Evolutionary conservation across 805 yeast species (phyloP).

Genomic region (Ogataea sp.): DNA sequence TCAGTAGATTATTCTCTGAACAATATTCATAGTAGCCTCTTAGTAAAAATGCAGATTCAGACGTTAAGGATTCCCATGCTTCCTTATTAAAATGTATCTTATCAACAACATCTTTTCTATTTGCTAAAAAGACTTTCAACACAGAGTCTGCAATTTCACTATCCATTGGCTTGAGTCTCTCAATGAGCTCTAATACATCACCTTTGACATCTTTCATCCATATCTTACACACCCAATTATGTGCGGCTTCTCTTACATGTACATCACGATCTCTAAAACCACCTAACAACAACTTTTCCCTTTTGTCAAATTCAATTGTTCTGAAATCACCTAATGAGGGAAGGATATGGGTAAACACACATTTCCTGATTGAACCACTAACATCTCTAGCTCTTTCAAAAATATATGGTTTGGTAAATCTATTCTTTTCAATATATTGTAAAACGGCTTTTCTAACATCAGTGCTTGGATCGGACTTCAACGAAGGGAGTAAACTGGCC

Average conservation of each 20-base stretch:
- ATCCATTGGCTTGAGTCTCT: constrained; percentile 60
- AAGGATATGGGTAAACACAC: constrained; percentile 61
- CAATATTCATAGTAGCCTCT: constrained; percentile 64
- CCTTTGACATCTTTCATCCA: constrained; percentile 70
- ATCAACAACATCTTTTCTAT: constrained; percentile 54
- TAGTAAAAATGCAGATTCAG: constrained; percentile 68
- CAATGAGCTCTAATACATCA: constrained; percentile 65
- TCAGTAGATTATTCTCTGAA: constrained; percentile 39
- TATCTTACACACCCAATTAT: constrained; percentile 53
- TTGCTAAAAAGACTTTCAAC: constrained; percentile 51
- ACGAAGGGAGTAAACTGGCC: constrained; percentile 36
- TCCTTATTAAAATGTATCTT: constrained; percentile 54
- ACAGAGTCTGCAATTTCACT: constrained; percentile 63
- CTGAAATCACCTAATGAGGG: constrained; percentile 58
- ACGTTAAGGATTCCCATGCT: constrained; percentile 62
- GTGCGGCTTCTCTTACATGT: constrained; percentile 63
- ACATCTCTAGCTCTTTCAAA: constrained; percentile 80
- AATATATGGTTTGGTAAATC: constrained; percentile 45
- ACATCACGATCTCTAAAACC: constrained; percentile 85
- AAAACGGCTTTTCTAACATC: constrained; percentile 87
- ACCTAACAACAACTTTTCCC: constrained; percentile 70
- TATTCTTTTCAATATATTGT: constrained; percentile 54
- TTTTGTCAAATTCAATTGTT: constrained; percentile 38
- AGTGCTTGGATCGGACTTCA: constrained; percentile 74
- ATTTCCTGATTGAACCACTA: constrained; percentile 61